phyloP scores from a whole-genome alignment of 148 eudicot genomes.

The Cornus kousa region DNA sequence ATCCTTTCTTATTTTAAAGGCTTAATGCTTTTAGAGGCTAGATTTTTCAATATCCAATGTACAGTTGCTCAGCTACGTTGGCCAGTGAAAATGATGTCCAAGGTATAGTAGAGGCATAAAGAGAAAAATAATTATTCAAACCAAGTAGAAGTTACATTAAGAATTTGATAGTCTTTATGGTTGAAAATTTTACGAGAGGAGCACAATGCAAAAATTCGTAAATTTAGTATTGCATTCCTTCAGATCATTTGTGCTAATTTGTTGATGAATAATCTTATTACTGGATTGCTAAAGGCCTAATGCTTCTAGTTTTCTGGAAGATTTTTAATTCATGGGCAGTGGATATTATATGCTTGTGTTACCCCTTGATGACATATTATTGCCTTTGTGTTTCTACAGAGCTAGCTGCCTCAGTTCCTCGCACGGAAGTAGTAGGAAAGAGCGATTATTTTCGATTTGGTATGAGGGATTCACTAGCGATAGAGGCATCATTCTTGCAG shows the following conservation, averaged over 20 bases:
- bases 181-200: background rate
- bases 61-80: too few species aligned
- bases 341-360: background rate
- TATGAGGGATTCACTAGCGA: conserved; percentile 97
- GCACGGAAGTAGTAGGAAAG: conserved; percentile 81
- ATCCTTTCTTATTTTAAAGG: background rate
- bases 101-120: too few species aligned
- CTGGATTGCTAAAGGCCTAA: background rate
- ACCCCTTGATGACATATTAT: conserved; percentile 12
- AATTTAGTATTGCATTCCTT: background rate
- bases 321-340: background rate
- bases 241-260: background rate
- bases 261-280: background rate
- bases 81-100: too few species aligned
- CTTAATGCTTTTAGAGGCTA: too few species aligned
- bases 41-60: too few species aligned
- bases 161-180: background rate
- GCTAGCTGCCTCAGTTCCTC: conserved; percentile 87
- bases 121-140: too few species aligned
- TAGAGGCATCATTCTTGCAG: conserved; percentile 98
- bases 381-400: conserved; percentile 47
- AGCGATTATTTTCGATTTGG: conserved; percentile 97
- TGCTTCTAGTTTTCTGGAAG: background rate
- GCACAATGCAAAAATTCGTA: background rate
- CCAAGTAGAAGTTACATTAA: too few species aligned